These are phyloP conservation scores for Paecilomyces formosus DNA, from an alignment of 2,329 filamentous ascomycete genomes.

Conservation along the genomic window DNA sequence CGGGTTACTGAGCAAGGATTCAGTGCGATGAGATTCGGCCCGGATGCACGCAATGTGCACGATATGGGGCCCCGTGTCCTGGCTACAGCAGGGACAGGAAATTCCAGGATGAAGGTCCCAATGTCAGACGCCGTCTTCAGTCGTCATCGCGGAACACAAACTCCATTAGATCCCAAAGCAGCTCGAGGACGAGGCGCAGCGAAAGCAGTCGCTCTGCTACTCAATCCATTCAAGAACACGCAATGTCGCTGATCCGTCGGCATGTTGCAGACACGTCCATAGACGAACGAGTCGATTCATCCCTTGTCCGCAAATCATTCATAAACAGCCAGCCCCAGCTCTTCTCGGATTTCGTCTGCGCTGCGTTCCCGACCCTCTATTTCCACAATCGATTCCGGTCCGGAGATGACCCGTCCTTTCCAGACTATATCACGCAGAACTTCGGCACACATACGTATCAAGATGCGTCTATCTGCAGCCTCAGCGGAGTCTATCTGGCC, in stretches of 20 bases:
- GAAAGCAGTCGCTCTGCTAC: constrained; percentile 3
- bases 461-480: constrained; percentile 17
- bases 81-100: constrained; percentile 27
- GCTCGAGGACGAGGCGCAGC: constrained; percentile 1
- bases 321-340: constrained; percentile 13
- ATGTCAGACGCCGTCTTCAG: constrained; percentile 22
- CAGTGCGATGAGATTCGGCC: constrained; percentile 42
- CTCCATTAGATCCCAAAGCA: not conserved
- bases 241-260: constrained; percentile 17
- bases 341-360: constrained; percentile 18
- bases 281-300: constrained; percentile 15
- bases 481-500: constrained; percentile 19
- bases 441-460: constrained; percentile 16
- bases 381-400: constrained; percentile 20
- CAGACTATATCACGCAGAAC: constrained; percentile 15
- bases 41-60: constrained; percentile 27
- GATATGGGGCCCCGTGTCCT: constrained; percentile 29
- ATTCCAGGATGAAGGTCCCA: constrained; percentile 31
- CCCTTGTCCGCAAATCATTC: constrained; percentile 14
- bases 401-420: constrained; percentile 13
- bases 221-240: constrained; percentile 12
- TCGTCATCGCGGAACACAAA: constrained; percentile 5
- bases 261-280: constrained; percentile 9
- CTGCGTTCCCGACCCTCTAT: constrained; percentile 20
- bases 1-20: not conserved